Conservation (phyloP, 257 asterid species). For the Scutellaria minor region DNA sequence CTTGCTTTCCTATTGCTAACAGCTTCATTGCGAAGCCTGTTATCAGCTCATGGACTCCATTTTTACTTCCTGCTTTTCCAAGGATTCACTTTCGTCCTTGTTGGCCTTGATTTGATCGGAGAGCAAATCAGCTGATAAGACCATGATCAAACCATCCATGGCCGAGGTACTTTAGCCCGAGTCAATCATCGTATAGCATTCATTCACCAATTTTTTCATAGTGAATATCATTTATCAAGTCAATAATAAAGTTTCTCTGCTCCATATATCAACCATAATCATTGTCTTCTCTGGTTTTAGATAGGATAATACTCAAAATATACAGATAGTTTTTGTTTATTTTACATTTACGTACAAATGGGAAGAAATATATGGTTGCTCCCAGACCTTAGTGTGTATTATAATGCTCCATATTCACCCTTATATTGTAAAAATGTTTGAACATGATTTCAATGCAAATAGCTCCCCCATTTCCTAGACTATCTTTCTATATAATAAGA, state of each 20-base stretch:
- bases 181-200: neutral
- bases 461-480: neutral
- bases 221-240: slow-evolving; percentile 33
- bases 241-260: slow-evolving; percentile 23
- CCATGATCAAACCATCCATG: neutral
- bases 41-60: slow-evolving; percentile 78
- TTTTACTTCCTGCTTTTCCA: slow-evolving; percentile 81
- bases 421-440: slow-evolving; percentile 43
- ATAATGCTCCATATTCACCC: slow-evolving; percentile 33
- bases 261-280: slow-evolving; percentile 20
- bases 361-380: slow-evolving; percentile 25
- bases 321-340: slow-evolving; percentile 30
- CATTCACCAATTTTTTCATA: slow-evolving; percentile 21
- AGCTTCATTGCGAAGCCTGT: slow-evolving; percentile 68
- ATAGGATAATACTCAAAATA: slow-evolving; percentile 38
- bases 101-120: slow-evolving; percentile 74
- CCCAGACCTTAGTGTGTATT: slow-evolving; percentile 34
- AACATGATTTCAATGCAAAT: slow-evolving; percentile 31
- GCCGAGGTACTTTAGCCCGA: neutral
- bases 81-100: slow-evolving; percentile 70
- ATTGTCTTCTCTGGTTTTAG: slow-evolving; percentile 31
- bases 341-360: slow-evolving; percentile 33
- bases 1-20: slow-evolving; percentile 70
- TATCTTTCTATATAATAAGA: neutral
- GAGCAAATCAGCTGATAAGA: slow-evolving; percentile 55